A percentile compares a stretch with the other conserved stretches of the same genome.
These are phyloP conservation scores for Leccinum boreale DNA, from an alignment of 768 basidiomycete species.

Conservation along the genomic window DNA sequence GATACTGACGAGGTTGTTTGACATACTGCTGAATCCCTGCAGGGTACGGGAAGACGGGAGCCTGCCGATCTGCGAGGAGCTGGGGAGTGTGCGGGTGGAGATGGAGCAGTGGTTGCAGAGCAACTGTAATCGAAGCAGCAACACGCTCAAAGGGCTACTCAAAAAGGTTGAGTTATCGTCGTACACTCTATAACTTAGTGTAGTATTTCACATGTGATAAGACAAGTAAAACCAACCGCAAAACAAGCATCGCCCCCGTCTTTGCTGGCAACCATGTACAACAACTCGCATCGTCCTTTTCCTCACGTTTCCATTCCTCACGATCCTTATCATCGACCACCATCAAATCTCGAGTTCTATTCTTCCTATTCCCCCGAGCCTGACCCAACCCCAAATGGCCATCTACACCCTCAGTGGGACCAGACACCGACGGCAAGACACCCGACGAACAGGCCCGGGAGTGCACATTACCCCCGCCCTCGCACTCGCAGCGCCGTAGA, in stretches of 20 bases:
- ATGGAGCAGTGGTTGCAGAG: conserved; percentile 87
- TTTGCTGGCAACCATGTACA: conserved; percentile 18
- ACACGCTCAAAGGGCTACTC: conserved; percentile 74
- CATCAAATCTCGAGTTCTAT: conserved; percentile 25
- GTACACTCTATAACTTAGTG: conserved; percentile 24
- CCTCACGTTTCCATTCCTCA: conserved; percentile 39
- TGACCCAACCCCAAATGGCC: conserved; percentile 17
- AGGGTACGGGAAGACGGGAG: conserved; percentile 51
- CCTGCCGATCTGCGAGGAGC: conserved; percentile 71
- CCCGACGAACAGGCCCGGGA: conserved; percentile 17
- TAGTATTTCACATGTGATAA: conserved; percentile 20
- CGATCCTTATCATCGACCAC: conserved; percentile 33
- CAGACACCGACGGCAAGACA: conserved; percentile 26
- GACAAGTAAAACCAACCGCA: not conserved
- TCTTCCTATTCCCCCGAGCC: conserved; percentile 33
- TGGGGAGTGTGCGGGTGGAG: conserved; percentile 62
- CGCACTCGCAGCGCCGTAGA: conserved; percentile 41
- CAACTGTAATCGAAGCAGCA: conserved; percentile 84
- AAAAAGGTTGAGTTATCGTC: conserved; percentile 74
- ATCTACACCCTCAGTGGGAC: conserved; percentile 35
- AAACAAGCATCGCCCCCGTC: not conserved
- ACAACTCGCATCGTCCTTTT: conserved; percentile 27
- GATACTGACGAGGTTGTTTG: conserved; percentile 82
- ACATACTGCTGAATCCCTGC: conserved; percentile 80
- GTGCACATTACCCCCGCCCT: conserved; percentile 27